Evolutionary conservation across 2,329 filamentous ascomycete species (phyloP).

Genomic region (Lachnellula hyalina): DNA sequence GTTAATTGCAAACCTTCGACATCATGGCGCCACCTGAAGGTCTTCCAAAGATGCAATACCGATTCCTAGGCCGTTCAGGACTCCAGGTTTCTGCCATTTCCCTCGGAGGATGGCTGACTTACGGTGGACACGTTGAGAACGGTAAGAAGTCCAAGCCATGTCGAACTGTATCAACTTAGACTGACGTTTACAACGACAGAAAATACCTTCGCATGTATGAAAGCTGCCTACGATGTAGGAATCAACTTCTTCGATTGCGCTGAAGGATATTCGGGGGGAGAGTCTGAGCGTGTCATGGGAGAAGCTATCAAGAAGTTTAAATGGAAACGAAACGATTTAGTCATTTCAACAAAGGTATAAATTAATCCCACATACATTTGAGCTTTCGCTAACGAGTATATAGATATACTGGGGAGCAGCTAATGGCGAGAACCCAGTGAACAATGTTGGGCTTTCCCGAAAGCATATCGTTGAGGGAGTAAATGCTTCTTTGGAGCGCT

Average conservation of each 20-base stretch:
- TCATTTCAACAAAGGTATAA: constrained; percentile 49
- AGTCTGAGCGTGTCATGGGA: constrained; percentile 51
- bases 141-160: constrained; percentile 36
- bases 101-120: constrained; percentile 68
- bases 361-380: neutral
- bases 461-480: constrained; percentile 59
- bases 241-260: constrained; percentile 56
- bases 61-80: constrained; percentile 64
- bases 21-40: constrained; percentile 35
- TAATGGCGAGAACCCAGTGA: constrained; percentile 37
- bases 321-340: constrained; percentile 52
- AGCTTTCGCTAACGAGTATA: constrained; percentile 1
- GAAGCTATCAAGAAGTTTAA: constrained; percentile 50
- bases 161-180: neutral
- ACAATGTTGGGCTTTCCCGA: constrained; percentile 52
- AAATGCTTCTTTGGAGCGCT: constrained; percentile 44
- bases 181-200: constrained; percentile 35
- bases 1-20: neutral
- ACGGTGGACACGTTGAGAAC: constrained; percentile 66
- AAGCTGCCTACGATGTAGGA: constrained; percentile 51
- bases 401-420: constrained; percentile 59
- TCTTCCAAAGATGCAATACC: constrained; percentile 59
- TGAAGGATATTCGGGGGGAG: constrained; percentile 47
- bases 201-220: constrained; percentile 55
- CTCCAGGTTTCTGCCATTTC: constrained; percentile 70